Percentiles rank a stretch among this genome's conserved stretches.
Evolutionary conservation across 2,329 filamentous ascomycete species (phyloP).

Genomic region (Penicillium olsonii): DNA sequence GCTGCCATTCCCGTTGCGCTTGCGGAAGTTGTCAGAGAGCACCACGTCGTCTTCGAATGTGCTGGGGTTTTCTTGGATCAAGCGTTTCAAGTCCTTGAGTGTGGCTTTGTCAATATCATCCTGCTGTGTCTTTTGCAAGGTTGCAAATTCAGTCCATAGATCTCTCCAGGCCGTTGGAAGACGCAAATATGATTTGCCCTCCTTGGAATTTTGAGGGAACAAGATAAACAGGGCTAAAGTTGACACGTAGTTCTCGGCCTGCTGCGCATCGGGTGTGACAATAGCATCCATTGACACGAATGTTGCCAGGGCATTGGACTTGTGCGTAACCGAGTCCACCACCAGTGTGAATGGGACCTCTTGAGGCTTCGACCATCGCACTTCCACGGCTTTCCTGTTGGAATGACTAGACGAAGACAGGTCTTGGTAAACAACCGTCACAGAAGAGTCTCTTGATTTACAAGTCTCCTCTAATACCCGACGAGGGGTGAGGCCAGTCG

Average conservation of each 20-base stretch:
- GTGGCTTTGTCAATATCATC: constrained; percentile 70
- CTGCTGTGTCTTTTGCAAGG: constrained; percentile 67
- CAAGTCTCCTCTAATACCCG: constrained; percentile 85
- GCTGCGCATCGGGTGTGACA: constrained; percentile 71
- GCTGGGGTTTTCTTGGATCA: constrained; percentile 39
- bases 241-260: constrained; percentile 85
- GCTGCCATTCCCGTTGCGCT: constrained; percentile 39
- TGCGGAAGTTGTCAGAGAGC: constrained; percentile 73
- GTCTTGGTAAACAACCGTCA: constrained; percentile 66
- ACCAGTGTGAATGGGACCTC: constrained; percentile 49
- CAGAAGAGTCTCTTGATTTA: constrained; percentile 65
- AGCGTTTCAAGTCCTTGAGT: constrained; percentile 62
- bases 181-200: constrained; percentile 80
- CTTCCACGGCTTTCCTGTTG: constrained; percentile 71
- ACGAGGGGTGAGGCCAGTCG: constrained; percentile 73
- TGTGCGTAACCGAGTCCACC: constrained; percentile 45
- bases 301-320: constrained; percentile 50
- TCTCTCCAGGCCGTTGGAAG: constrained; percentile 81
- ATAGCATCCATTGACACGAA: constrained; percentile 73
- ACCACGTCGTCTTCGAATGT: constrained; percentile 71
- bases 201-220: constrained; percentile 74
- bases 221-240: constrained; percentile 80
- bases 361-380: constrained; percentile 78
- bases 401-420: constrained; percentile 75
- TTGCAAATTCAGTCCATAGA: constrained; percentile 77